A percentile compares a stretch with the other conserved stretches of the same genome.
These are phyloP conservation scores for Trypanosoma caninum DNA, from an alignment of 208 protist species.

Conservation along the genomic window DNA sequence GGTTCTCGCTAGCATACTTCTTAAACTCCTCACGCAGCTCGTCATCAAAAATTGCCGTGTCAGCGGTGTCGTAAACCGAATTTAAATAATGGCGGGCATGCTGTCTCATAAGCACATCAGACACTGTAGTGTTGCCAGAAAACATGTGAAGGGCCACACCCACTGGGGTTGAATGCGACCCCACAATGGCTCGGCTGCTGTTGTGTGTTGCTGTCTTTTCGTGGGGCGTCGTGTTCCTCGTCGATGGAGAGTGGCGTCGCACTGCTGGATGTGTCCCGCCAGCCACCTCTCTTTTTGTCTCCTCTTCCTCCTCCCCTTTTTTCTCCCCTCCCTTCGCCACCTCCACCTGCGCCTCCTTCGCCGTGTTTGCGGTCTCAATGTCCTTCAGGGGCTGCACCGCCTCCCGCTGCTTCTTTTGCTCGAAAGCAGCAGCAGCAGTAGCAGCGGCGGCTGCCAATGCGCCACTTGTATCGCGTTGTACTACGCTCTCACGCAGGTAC, in stretches of 20 bases:
- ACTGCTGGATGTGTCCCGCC: too few species aligned
- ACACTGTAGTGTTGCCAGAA: constrained; percentile 7
- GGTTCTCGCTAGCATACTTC: constrained; percentile 46
- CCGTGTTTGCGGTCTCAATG: too few species aligned
- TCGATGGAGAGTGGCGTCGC: background rate
- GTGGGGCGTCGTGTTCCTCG: background rate
- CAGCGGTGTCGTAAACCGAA: constrained; percentile 10
- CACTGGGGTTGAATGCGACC: background rate
- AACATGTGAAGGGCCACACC: background rate
- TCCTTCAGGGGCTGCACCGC: background rate
- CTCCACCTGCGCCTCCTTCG: too few species aligned
- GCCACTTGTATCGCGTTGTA: constrained; percentile 6
- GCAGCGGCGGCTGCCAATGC: constrained; percentile 7
- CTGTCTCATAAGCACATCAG: constrained; percentile 19
- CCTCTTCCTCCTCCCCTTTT: background rate
- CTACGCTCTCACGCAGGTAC: constrained; percentile 32
- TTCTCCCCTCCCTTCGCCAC: background rate
- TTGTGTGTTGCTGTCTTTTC: background rate
- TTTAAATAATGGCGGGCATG: constrained; percentile 14
- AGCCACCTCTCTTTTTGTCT: too few species aligned
- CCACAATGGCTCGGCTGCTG: background rate
- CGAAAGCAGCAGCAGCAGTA: too few species aligned
- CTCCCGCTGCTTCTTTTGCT: too few species aligned
- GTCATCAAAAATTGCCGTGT: constrained; percentile 36
- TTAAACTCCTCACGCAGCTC: constrained; percentile 63